phyloP scores from a whole-genome alignment of 768 basidiomycete species.

The Suillus americanus region DNA sequence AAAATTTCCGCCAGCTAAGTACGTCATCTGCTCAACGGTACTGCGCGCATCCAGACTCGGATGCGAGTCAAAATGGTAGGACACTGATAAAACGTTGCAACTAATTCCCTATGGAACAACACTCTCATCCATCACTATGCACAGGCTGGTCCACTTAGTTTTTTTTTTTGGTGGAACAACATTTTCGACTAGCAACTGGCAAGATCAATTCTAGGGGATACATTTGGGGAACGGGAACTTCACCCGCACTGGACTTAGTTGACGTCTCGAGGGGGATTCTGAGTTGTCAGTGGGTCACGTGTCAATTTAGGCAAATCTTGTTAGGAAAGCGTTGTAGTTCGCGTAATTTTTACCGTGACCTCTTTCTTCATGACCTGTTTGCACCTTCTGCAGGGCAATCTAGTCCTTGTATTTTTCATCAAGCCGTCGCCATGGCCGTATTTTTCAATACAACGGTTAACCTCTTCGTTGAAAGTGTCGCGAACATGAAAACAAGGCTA shows the following conservation, averaged over 20 bases:
- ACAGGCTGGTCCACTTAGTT: neutral
- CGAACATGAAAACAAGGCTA: slow-evolving; percentile 17
- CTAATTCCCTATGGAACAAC: neutral
- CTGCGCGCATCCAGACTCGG: neutral
- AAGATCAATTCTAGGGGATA: too few species aligned
- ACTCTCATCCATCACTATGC: neutral
- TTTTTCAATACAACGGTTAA: neutral
- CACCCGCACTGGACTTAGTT: too few species aligned
- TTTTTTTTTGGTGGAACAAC: too few species aligned
- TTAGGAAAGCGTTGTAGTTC: slow-evolving; percentile 1
- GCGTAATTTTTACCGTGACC: neutral
- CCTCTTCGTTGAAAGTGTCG: neutral
- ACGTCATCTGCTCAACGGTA: neutral
- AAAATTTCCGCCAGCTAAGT: too few species aligned
- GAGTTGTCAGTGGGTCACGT: neutral
- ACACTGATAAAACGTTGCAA: neutral
- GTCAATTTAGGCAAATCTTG: neutral
- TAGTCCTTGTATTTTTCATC: neutral
- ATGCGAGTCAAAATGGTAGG: too few species aligned
- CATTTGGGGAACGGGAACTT: too few species aligned
- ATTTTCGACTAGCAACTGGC: too few species aligned
- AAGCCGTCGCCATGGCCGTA: neutral
- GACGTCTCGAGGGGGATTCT: too few species aligned
- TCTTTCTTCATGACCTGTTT: neutral
- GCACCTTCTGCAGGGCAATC: neutral